Evolutionary conservation across 805 yeast species (phyloP), one percentile per base, ranked within the genome.

Genomic region (Ogataea polymorpha): DNA sequence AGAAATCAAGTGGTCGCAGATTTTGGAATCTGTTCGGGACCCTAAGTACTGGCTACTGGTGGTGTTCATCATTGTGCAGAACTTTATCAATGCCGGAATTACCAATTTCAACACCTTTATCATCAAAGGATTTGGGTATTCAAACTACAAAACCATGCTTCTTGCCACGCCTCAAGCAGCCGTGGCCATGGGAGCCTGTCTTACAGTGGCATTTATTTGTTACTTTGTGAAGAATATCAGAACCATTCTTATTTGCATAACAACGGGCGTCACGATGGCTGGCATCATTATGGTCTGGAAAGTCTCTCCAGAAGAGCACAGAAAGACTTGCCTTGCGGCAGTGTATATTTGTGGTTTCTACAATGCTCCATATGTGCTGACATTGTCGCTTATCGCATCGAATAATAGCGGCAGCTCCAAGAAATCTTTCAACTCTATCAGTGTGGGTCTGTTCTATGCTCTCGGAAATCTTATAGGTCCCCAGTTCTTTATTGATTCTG

Each of bases 401-500:
- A 58, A 82, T 57, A 71, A 77, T 20, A 77, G 86, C 4, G 91
- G 91, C 3, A 72, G 75, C 44, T 79, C 88, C 11, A 85, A 84
- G 58, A 79, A 82, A 54, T 67, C 54, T 6, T 50, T 52, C 48
- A 44, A 47, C 39, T 66, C 65, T 9, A 52, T 58, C 23, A 46
- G 54, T 15, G 61, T 55, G 32, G 68, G 68, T 11, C 65, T 78
- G 39, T 75, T 72, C n/a, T 79, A 77, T 53, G 76, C 79, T 9
- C 58, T 78, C 17, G 77, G 81, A 6, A 72, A 80, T 50, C 61
- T 83, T 44, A 66, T 79, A 35, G 86, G 85, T 0, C 86, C 88
- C 3, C 84, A 80, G 51, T 62, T 79, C 51, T 80, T 80, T 60
- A 71, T 75, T 47, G 67, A 66, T 0, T 49, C 65, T 13, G 69